Evolutionary conservation across 495 filamentous ascomycete species (phyloP), one percentile per base, ranked within the genome.

Genomic region (Daldinia grandis): DNA sequence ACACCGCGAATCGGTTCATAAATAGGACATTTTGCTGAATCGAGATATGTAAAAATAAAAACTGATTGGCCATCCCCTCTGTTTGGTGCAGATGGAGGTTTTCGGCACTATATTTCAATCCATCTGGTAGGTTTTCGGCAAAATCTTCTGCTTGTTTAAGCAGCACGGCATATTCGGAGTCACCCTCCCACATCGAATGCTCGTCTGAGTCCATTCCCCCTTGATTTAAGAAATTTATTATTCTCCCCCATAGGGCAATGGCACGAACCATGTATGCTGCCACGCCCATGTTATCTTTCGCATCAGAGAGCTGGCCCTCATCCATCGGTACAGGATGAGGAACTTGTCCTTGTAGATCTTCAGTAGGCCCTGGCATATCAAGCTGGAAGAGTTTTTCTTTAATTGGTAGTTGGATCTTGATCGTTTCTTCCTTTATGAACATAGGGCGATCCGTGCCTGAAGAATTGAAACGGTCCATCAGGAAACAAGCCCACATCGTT

Each of bases 401-500:
- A 63, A 97, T 92, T 0, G 95, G 95, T 40, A 99, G 84, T 74
- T 95, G 95, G 12, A 97, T 91, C 73, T 94, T 91, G 57, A 99
- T 84, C 59, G 91, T 91, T 62, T 92, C 91, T 78, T 98, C 94
- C 70, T 92, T 89, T 35, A 94, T 91, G 73, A 96, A 95, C n/a
- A 91, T 91, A 55, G 95, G 95, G 58, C 95, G 87, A 73, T 97
- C 94, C 28, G 94, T 97, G 14, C 95, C 95, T 3, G 94, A 97
- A 3, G 95, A 97, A 79, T 94, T 98, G 80, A 97, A 98, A 0
- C 95, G 89, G 78, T 99, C 95, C 95, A 99, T 97, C 66, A 96
- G 76, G 74, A 95, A 97, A 76, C 94, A 97, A 24, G 94, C 92
- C 95, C 95, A 99, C 95, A 99, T 98, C 5, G 93, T 96, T 58